phyloP scores from a whole-genome alignment of 345 rosid genomes.

The Geranium rotundifolium region DNA sequence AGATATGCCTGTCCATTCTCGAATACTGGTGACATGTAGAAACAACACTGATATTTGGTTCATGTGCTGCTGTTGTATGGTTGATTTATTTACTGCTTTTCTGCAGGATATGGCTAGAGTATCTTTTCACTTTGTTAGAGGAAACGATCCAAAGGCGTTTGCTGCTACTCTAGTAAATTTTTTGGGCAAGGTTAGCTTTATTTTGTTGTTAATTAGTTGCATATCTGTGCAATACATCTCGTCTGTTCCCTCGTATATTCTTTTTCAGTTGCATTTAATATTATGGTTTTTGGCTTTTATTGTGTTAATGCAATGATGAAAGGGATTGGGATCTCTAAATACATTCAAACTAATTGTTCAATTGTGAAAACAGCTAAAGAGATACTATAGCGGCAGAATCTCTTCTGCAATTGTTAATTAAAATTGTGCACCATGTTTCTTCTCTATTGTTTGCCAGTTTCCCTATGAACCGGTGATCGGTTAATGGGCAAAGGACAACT shows the following conservation, averaged over 20 bases:
- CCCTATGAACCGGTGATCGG: too few relatives aligned
- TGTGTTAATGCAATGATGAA: background rate
- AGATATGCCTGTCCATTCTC: background rate
- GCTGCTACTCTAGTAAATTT: slow-evolving; percentile 66
- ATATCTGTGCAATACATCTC: background rate
- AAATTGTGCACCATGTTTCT: background rate
- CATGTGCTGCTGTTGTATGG: background rate
- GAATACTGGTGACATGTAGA: background rate
- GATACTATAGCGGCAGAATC: too few relatives aligned
- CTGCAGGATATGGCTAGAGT: slow-evolving; percentile 84
- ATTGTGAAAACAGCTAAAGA: too few relatives aligned
- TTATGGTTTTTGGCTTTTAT: background rate
- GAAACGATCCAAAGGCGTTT: slow-evolving; percentile 56
- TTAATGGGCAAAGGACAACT: background rate
- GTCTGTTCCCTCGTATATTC: too few relatives aligned
- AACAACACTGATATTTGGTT: too few relatives aligned
- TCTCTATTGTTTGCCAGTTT: too few relatives aligned
- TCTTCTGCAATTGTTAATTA: too few relatives aligned
- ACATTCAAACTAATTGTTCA: background rate
- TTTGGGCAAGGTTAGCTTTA: slow-evolving; percentile 66
- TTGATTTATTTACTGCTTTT: background rate
- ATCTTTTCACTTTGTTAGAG: slow-evolving; percentile 79
- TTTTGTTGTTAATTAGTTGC: background rate
- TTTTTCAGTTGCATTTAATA: too few relatives aligned
- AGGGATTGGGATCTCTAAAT: background rate